Evolutionary conservation across 306 rosid species (phyloP), one percentile per base, ranked within the genome.

Genomic region (Rosa persica): DNA sequence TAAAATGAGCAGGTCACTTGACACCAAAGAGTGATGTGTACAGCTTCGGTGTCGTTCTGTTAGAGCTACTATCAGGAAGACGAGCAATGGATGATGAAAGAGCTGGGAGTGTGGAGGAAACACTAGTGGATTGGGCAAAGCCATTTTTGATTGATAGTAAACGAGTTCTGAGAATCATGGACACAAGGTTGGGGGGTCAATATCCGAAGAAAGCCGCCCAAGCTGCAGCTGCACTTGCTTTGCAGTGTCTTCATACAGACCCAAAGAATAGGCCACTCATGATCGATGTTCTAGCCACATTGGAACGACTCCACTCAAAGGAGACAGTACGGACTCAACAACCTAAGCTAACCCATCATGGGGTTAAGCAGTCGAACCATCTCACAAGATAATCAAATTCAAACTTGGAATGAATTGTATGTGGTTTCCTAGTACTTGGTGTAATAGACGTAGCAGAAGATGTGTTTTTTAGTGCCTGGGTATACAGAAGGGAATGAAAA

Each of bases 111-210:
- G 81, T 81, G 0, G 93, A 88, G 39, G 96, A 95, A 72, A 88
- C 93, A 52, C 81, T 95, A 72, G 98, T 95, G 15, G 92, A 92
- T 70, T 91, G 97, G 97, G 98, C 93, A 20, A 88, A 71, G 77
- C 98, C 95, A 0, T 89, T 89, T 80, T 39, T 95, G 23, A 83
- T 73, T 12, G 97, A 95, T 10, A 54, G 84, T 64, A 90, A 78
- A 79, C 83, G 97, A 42, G 80, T 95, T 52, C 79, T 87, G 61
- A 88, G 98, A 83, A 87, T 94, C 68, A 90, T 94, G 96, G 98
- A 94, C 75, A 78, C 86, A 10, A 86, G 92, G 70, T 78, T 94
- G 76, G 95, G 95, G 5, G 98, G 98, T 76, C 95, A 95, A 61
- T 95, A 95, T 82, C 87, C 97, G 2, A 95, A 86, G 79, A 95